Evolutionary conservation across 208 protist species (phyloP), one percentile per base, ranked within the genome.

Genomic region (Tetramitus jugosus): DNA sequence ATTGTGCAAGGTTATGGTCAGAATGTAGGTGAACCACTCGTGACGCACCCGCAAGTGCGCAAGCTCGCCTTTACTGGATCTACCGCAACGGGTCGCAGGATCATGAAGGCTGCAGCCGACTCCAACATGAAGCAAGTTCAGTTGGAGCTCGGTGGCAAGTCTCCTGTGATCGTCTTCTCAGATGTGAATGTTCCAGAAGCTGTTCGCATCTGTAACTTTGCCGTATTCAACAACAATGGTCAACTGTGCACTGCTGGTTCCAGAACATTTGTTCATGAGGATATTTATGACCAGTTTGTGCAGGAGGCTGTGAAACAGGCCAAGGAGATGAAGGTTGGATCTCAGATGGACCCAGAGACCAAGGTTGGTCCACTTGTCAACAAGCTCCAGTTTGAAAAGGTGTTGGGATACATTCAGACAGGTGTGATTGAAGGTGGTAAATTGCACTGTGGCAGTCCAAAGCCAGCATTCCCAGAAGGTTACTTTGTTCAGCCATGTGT

Each of bases 31-130:
- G 82, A 81, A 52, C 85, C 78, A 20, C 69, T 94, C 26, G 79
- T 84, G 39, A 42, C 53, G 39, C 87, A 93, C 82, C 80, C 85
- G 10, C 87, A 88, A 43, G 85, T 95, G 13, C 84, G 94, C 83
- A 94, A 93, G 82, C 79, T 95, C 64, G 89, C 90, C 77, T 95
- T 95, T 80, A 95, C 92, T 60, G 92, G 92, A 31, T 93, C 89
- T 65, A 92, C 87, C 13, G 29, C 80, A 42, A 80, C 92, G n/a
- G 91, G 91, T 39, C 77, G 85, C 35, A 67, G 87, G 52, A 88
- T 94, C 37, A 87, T 91, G 84, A 80, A 78, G 39, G 65, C 85
- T 83, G 79, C 88, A 3, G 84, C 85, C 23, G 76, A 87, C 65
- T 86, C 78, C 76, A 93, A 92, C 81, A 76, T 92, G 72, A 93